These are phyloP conservation scores for Sporothrix inflata DNA, from an alignment of 2,329 filamentous ascomycete species.

Conservation along the genomic window DNA sequence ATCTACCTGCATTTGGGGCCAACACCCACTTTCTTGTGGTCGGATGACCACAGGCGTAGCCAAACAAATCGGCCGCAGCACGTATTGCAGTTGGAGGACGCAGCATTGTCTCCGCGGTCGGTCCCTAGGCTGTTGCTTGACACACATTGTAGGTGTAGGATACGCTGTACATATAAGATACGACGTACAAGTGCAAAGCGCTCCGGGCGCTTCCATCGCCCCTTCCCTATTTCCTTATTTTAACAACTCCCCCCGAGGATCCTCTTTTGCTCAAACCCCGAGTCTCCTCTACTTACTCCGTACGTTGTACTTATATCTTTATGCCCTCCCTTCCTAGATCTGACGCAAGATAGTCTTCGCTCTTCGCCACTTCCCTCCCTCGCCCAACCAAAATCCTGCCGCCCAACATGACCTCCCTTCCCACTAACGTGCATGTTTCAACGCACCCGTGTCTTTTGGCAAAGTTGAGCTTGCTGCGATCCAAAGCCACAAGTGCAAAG, in stretches of 20 bases:
- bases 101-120: not conserved
- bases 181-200: not conserved
- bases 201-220: not conserved
- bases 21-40: slow-evolving; percentile 13
- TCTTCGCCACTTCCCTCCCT: not conserved
- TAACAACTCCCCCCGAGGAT: not conserved
- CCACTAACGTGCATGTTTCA: slow-evolving; percentile 74
- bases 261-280: not conserved
- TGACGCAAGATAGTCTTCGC: not conserved
- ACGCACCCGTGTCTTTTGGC: slow-evolving; percentile 81
- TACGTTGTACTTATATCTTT: not conserved
- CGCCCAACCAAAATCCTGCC: not conserved
- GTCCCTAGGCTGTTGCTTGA: not conserved
- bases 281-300: not conserved
- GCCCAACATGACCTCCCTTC: slow-evolving; percentile 43
- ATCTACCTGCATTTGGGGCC: not conserved
- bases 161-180: not conserved
- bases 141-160: not conserved
- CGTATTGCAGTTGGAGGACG: not conserved
- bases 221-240: not conserved
- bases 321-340: too few relatives aligned
- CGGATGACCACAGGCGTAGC: slow-evolving; percentile 17
- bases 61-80: not conserved
- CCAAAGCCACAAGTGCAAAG: slow-evolving; percentile 66
- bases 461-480: slow-evolving; percentile 89